Conservation (phyloP, 1,139 yeast species). For the Nakaseomyces bracarensis region DNA sequence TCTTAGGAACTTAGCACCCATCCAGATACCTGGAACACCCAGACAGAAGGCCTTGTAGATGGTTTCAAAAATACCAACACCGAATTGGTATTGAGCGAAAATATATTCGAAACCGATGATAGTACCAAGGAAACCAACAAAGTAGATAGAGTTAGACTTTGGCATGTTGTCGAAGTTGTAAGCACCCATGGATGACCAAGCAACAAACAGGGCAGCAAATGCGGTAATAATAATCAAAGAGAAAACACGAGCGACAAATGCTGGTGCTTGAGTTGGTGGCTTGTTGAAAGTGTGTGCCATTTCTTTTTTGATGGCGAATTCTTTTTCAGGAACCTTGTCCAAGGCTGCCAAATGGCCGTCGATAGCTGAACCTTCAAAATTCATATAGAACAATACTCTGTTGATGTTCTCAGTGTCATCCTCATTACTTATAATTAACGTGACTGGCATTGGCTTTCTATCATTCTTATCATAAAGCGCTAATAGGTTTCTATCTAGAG, state of each 20-base stretch:
- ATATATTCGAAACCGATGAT: slow-evolving; percentile 53
- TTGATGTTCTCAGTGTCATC: not conserved
- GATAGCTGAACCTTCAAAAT: not conserved
- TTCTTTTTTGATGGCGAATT: slow-evolving; percentile 2
- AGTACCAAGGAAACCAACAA: slow-evolving; percentile 42
- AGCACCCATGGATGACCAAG: slow-evolving; percentile 45
- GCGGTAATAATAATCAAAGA: slow-evolving; percentile 19
- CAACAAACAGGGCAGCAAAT: slow-evolving; percentile 38
- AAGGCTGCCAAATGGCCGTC: slow-evolving; percentile 5
- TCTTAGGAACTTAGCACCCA: slow-evolving; percentile 63
- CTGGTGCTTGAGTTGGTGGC: slow-evolving; percentile 3
- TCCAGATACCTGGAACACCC: slow-evolving; percentile 45
- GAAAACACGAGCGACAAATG: not conserved
- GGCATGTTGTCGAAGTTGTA: slow-evolving; percentile 37
- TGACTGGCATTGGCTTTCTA: slow-evolving; percentile 12
- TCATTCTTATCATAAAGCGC: slow-evolving; percentile 3
- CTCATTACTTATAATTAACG: slow-evolving; percentile 14
- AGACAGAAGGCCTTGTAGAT: slow-evolving; percentile 46
- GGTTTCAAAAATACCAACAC: slow-evolving; percentile 65
- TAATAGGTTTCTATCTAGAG: not conserved
- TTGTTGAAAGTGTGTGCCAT: slow-evolving; percentile 5
- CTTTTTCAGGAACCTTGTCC: not conserved
- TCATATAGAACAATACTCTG: not conserved
- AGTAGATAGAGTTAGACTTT: slow-evolving; percentile 22
- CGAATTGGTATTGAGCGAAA: slow-evolving; percentile 61